Base-by-base conservation (phyloP, 2,329 filamentous ascomycete species). In the Verticillium klebahnii region DNA sequence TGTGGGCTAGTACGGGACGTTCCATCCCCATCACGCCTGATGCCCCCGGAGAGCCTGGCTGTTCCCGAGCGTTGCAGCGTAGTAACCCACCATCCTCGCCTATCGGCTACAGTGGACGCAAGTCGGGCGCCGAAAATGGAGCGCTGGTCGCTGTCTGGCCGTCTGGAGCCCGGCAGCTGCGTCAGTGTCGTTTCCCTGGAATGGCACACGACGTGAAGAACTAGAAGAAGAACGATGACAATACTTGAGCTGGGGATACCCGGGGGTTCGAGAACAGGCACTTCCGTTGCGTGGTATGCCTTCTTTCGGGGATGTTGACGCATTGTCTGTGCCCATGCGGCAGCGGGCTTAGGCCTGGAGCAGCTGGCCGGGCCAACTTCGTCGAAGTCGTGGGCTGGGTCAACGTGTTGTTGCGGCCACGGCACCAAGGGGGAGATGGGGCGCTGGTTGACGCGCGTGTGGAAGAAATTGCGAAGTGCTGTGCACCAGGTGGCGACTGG, bases 131-230 rank as follows among this genome's bases (percentile, higher is more conserved):
- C 2, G 45, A 31, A 9, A 17, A 31, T 8, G 50, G 58, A 55
- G 25, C 23, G 31, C 17, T 58, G 39, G 58, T 32, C 40, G 6
- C 19, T 55, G 2, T 52, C 59, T 14, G 14, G 31, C 9, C 14
- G 6, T 12, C 39, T 62, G 17, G 36, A 60, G 7, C 58, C 61
- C 12, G 56, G 58, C 19, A 37, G 31, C 40, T 60, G 61, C 58
- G 55, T 56, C 17, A n/a, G 60, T 7, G 39, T 58, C n/a, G 55
- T 60, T 9, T 62, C 58, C 14, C 55, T 60, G 34, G 61, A 60
- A 29, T 60, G 40, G 58, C 23, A 45, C 34, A 56, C 34, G 11
- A 57, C 36, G 15, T 40, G 14, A 12, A 23, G 29, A 37, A 15
- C 52, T 23, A 25, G 37, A 37, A 14, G 39, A 52, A 12, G 6